Conservation (phyloP, 495 filamentous ascomycete species). For the Parmelia sp. region DNA sequence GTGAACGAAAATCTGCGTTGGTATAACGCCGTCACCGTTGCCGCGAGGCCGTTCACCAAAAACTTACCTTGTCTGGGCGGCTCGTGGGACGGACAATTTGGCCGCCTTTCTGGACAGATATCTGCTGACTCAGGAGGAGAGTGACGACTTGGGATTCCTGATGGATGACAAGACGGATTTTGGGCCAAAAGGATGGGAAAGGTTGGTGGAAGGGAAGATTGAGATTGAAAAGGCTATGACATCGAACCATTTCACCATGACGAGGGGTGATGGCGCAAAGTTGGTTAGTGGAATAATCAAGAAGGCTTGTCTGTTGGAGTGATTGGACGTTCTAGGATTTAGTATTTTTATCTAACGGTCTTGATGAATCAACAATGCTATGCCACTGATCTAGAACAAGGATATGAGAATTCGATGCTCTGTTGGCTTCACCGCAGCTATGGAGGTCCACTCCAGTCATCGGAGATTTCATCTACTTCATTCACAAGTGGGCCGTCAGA, state of each 20-base stretch:
- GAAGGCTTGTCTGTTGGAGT: conserved; percentile 3
- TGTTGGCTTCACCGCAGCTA: too few species aligned
- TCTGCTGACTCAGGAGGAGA: conserved; percentile 45
- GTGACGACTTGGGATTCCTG: conserved; percentile 60
- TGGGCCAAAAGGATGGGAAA: conserved; percentile 69
- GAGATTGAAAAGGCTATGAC: conserved; percentile 20
- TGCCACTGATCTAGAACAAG: too few species aligned
- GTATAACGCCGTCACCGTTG: conserved; percentile 51
- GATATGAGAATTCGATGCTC: too few species aligned
- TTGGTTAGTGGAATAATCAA: conserved; percentile 9
- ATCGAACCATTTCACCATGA: conserved; percentile 24
- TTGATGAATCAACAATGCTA: too few species aligned
- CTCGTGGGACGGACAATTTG: conserved; percentile 65
- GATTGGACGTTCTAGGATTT: neutral
- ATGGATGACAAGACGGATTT: conserved; percentile 71
- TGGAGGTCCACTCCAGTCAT: too few species aligned
- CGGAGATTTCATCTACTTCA: too few species aligned
- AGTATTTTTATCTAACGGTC: too few species aligned
- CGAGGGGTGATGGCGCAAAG: conserved; percentile 4
- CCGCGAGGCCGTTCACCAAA: conserved; percentile 37
- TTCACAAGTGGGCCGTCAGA: too few species aligned
- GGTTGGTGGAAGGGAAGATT: conserved; percentile 55
- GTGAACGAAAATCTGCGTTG: conserved; percentile 65
- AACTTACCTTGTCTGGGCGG: conserved; percentile 65
- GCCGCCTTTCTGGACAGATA: conserved; percentile 59